Base-by-base conservation (phyloP, 352 stramenopile species). In the Globisporangium ultimum region DNA sequence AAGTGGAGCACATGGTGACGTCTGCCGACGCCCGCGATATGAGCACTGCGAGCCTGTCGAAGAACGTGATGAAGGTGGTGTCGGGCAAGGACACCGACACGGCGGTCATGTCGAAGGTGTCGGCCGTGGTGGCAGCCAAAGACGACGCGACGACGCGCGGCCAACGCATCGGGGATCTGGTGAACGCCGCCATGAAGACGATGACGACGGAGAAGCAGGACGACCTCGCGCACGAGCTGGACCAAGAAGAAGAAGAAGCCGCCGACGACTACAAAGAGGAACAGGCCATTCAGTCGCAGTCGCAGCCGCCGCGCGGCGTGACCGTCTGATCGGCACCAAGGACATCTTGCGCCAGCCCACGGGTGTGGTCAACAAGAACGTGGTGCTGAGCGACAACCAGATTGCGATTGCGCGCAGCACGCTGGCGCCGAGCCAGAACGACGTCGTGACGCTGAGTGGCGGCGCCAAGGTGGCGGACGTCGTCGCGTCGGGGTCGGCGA, bases 351-450 rank as follows among this genome's bases (percentile, higher is more conserved):
- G 60, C 10, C 53, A 72, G 38, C 64, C 68, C 14, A 65, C 61
- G 14, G 68, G n/a, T 1, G 45, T 57, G 12, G 32, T 72, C 3
- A 72, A 72, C 68, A 76, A 76, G 61, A 76, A 76, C 55, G 2
- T 59, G 2, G 68, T 32, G 12, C 0, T 61, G 15, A 63, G 8
- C 17, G 64, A 63, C 54, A 70, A 69, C 51, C 67, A 74, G 53
- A 41, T 59, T 14, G 53, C 53, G 17, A 46, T 58, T 13, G 22
- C 18, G 12, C 13, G 34, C 38, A 58, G 52, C 22, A 58, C 15
- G 3, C 9, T 58, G 28, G 38, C 38, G 12, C 48, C 48, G 32
- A 54, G 48, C 32, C 48, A 41, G 48, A 54, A 54, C 32, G 48
- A 54, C 21, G 34, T 38, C 24, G 21, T 54, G n/a, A 36, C 21